Conservation (phyloP, 1,284 basidiomycete genomes). For the Tilletia horrida region DNA sequence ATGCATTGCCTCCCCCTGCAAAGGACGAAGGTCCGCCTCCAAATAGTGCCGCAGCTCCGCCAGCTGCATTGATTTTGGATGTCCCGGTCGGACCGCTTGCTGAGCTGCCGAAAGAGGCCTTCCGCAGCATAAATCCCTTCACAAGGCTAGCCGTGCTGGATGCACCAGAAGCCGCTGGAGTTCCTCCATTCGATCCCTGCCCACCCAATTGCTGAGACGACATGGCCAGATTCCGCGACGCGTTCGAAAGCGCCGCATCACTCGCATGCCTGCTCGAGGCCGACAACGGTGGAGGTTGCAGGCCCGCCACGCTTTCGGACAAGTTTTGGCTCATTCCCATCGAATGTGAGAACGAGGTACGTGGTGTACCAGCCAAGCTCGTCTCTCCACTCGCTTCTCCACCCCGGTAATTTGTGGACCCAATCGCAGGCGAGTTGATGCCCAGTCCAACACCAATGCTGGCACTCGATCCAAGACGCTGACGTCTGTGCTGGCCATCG, state of each 20-base stretch:
- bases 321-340: neutral
- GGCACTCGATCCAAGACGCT: neutral
- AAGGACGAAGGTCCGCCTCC: neutral
- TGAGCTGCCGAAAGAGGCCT: neutral
- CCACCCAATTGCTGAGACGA: no score
- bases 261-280: neutral
- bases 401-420: neutral
- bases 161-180: neutral
- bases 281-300: no score
- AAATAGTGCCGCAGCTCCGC: conserved; percentile 7
- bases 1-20: neutral
- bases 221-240: neutral
- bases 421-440: neutral
- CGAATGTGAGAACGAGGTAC: conserved; percentile 3
- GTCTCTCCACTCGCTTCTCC: neutral
- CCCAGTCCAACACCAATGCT: conserved; percentile 6
- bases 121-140: neutral
- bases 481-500: neutral
- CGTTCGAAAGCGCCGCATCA: conserved; percentile 1
- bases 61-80: neutral
- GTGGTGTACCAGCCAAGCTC: conserved; percentile 3
- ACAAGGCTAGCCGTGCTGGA: neutral
- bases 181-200: neutral
- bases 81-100: neutral
- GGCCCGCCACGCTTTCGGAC: no score